Conservation (phyloP, 768 basidiomycete genomes). For the Boletus rubescentipes region DNA sequence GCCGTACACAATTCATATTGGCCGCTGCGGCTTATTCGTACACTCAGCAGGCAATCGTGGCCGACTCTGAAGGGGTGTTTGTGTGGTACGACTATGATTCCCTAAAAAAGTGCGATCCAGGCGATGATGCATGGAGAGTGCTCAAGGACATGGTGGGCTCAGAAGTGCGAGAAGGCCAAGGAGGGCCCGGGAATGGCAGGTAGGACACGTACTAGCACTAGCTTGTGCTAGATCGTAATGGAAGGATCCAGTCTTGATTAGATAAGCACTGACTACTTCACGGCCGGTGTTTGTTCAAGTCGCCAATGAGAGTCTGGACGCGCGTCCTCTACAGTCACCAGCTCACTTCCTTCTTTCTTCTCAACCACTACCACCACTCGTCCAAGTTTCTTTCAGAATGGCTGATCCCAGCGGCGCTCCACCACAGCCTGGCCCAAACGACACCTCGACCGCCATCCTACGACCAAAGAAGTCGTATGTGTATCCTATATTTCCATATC, state of each 20-base stretch:
- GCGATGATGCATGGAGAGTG: constrained; percentile 43
- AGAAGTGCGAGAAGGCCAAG: constrained; percentile 18
- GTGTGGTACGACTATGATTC: constrained; percentile 81
- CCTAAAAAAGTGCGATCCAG: constrained; percentile 63
- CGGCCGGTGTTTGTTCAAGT: constrained; percentile 10
- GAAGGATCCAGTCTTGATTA: constrained; percentile 18
- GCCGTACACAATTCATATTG: constrained; percentile 47
- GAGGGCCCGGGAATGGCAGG: too few relatives aligned
- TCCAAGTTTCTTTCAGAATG: constrained; percentile 34
- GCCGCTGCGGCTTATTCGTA: constrained; percentile 63
- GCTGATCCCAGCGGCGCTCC: constrained; percentile 84
- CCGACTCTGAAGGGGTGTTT: constrained; percentile 59
- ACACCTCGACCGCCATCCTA: constrained; percentile 92
- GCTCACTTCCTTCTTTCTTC: constrained; percentile 8
- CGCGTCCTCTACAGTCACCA: constrained; percentile 28
- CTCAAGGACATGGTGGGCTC: constrained; percentile 23
- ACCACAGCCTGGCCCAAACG: constrained; percentile 83
- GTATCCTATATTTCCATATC: constrained; percentile 5
- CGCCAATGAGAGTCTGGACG: constrained; percentile 17
- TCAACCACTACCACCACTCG: constrained; percentile 10
- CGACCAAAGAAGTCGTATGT: constrained; percentile 97
- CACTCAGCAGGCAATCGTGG: constrained; percentile 58
- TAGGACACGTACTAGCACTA: too few relatives aligned
- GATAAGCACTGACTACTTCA: constrained; percentile 13
- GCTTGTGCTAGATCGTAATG: constrained; percentile 16